phyloP scores from a whole-genome alignment of 371 early-diverging fungal genomes.

The Actinomortierella ambigua region DNA sequence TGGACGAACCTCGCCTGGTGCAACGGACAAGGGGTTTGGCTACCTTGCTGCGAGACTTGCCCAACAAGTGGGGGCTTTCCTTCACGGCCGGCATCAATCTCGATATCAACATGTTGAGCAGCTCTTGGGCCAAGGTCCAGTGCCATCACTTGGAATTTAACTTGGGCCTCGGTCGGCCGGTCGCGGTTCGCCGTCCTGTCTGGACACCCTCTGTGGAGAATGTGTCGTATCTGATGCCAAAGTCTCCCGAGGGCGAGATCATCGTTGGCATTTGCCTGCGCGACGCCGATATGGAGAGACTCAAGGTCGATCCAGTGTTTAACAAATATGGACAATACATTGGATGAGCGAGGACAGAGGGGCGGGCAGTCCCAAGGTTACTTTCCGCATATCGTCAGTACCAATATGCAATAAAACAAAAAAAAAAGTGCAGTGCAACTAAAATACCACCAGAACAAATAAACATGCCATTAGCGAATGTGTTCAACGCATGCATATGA shows the following conservation, averaged over 20 bases:
- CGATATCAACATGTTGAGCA: not conserved
- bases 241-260: constrained; percentile 1
- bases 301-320: constrained; percentile 1
- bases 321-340: not conserved
- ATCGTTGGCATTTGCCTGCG: not conserved
- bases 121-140: constrained; percentile 3
- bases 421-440: too few species aligned
- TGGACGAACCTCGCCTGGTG: not conserved
- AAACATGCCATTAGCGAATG: too few species aligned
- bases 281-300: constrained; percentile 1
- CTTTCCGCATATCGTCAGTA: too few species aligned
- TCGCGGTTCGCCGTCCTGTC: not conserved
- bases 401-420: too few species aligned
- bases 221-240: constrained; percentile 1
- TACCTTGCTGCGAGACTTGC: not conserved
- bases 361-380: too few species aligned
- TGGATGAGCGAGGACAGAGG: not conserved
- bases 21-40: not conserved
- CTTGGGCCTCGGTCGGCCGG: not conserved
- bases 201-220: not conserved
- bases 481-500: too few species aligned
- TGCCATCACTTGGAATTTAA: not conserved
- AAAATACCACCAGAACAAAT: too few species aligned
- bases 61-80: not conserved
- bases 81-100: not conserved